These are phyloP conservation scores for Atractiella rhizophila DNA, from an alignment of 768 basidiomycete species.

Conservation along the genomic window DNA sequence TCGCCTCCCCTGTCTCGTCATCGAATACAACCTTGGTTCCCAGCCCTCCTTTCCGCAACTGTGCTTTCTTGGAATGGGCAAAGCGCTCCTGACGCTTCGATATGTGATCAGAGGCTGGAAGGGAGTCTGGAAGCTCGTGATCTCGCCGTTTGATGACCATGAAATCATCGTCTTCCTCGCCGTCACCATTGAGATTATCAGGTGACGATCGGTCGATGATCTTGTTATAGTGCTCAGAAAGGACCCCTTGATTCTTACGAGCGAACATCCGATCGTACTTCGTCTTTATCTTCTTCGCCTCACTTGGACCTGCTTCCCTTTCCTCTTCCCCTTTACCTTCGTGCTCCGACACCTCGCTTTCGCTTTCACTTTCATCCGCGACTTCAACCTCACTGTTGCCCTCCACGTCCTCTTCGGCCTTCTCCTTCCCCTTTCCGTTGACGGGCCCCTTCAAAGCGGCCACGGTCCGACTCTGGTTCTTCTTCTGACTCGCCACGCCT, in stretches of 20 bases:
- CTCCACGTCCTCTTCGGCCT: constrained; percentile 9
- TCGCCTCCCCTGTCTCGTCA: constrained; percentile 51
- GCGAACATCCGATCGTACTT: constrained; percentile 98
- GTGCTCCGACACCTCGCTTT: no score
- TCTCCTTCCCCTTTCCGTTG: no score
- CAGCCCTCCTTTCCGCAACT: constrained; percentile 44
- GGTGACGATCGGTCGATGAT: constrained; percentile 33
- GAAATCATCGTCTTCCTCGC: constrained; percentile 46
- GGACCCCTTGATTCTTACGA: constrained; percentile 74
- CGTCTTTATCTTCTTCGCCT: constrained; percentile 28
- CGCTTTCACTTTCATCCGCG: neutral
- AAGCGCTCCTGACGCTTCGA: constrained; percentile 36
- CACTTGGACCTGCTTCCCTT: constrained; percentile 21
- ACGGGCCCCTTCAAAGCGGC: constrained; percentile 16
- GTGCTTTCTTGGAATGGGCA: constrained; percentile 41
- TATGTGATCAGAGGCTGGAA: constrained; percentile 20
- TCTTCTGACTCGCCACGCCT: constrained; percentile 45
- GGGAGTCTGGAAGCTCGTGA: constrained; percentile 36
- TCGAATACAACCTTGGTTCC: constrained; percentile 67
- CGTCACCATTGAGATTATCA: constrained; percentile 11
- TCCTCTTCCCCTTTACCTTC: constrained; percentile 12
- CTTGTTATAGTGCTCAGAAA: constrained; percentile 70
- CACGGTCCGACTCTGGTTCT: constrained; percentile 37
- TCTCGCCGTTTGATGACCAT: constrained; percentile 78
- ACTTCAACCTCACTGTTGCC: constrained; percentile 6